These are phyloP conservation scores for Pleurotus cornucopiae DNA, from an alignment of 768 basidiomycete genomes.

Conservation along the genomic window DNA sequence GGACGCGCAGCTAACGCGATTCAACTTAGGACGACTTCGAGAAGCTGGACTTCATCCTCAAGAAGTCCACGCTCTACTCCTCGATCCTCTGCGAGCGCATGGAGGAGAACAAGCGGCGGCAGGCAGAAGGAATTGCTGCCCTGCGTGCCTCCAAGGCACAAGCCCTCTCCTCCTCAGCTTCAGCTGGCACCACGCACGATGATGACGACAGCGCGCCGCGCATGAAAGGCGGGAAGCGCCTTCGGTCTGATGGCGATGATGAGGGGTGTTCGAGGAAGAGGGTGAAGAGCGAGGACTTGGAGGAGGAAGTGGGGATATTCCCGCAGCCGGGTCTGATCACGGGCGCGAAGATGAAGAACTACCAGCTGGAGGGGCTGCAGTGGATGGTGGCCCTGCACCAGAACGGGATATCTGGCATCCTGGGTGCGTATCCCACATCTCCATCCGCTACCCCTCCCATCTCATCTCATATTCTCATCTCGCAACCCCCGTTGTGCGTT, in stretches of 20 bases:
- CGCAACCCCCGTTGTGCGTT: too few species aligned
- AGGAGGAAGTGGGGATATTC: conserved; percentile 37
- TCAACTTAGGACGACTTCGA: neutral
- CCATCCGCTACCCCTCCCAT: neutral
- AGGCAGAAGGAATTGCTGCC: conserved; percentile 19
- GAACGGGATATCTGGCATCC: conserved; percentile 79
- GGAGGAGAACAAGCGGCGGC: conserved; percentile 51
- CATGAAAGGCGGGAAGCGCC: conserved; percentile 18
- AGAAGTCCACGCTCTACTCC: conserved; percentile 76
- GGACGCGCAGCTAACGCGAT: neutral
- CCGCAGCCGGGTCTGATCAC: conserved; percentile 78
- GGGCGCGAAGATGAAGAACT: conserved; percentile 81
- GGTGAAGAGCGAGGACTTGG: conserved; percentile 11
- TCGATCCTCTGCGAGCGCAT: conserved; percentile 68
- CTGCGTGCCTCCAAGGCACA: conserved; percentile 10
- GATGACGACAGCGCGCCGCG: neutral
- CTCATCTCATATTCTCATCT: neutral
- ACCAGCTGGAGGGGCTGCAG: conserved; percentile 91
- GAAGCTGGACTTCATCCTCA: conserved; percentile 57
- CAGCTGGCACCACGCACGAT: neutral
- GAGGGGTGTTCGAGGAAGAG: conserved; percentile 9
- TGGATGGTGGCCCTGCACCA: conserved; percentile 91
- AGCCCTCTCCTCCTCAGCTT: neutral
- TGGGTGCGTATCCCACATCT: conserved; percentile 41
- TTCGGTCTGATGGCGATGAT: conserved; percentile 14